Evolutionary conservation across 805 yeast genomes (phyloP), one percentile per base, ranked within the genome.

Genomic region (Suhomyces sp.): DNA sequence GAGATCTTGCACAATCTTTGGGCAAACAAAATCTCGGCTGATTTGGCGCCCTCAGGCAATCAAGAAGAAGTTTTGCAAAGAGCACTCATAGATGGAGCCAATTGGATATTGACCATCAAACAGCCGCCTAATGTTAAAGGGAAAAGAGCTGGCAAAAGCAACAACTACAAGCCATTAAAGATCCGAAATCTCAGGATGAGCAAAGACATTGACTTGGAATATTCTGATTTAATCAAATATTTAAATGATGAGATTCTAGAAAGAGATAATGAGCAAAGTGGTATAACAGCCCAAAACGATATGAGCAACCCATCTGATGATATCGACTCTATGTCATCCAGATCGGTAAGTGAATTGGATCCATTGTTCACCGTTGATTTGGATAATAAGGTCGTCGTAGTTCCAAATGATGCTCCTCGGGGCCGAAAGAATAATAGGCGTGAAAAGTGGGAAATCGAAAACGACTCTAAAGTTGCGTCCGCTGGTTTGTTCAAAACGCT

Each of bases 21-120:
- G 98, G 74, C 79, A 6, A 70, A 74, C n/a, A 85, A 83, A n/a
- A 85, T 94, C 42, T 79, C 87, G 51, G 88, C 96, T 4, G 99
- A 94, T 68, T 61, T 85, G 35, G 57, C 58, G 35, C 31, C 57
- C 3, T 63, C 71, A 2, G 45, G 62, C 0, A 62, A 73, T 3
- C 69, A 63, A 38, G 97, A 93, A 57, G 96, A 88, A 51, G 78
- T 86, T 36, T 62, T 82, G 7, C 77, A 80, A 15, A 77, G 79
- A 35, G 96, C 96, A 0, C 78, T 79, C 44, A 67, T 69, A 6
- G 90, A 87, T 55, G 90, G 92, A 19, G 87, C 86, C 13, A 86
- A 83, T 47, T 86, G 94, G 88, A 73, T 92, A 1, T 80, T 94
- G 6, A 72, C 88, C 35, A 84, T 93, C 49, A 89, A 89, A 63